A percentile compares a stretch with the other conserved stretches of the same genome.
Evolutionary conservation across 2,329 filamentous ascomycete species (phyloP).

Genomic region (Aspergillus ustus): DNA sequence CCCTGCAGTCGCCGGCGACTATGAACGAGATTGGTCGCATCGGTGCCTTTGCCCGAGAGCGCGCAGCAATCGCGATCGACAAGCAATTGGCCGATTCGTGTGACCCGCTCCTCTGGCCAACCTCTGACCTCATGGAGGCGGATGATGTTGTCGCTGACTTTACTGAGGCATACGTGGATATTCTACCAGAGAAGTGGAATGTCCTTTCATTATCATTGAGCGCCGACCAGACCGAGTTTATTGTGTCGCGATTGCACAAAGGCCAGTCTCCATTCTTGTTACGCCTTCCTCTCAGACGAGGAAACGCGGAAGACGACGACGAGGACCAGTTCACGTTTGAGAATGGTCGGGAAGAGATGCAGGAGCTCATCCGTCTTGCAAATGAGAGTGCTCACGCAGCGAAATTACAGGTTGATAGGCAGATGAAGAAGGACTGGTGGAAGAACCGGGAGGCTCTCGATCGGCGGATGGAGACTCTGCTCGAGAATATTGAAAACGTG

Average conservation of each 20-base stretch:
- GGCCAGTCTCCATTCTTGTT: constrained; percentile 81
- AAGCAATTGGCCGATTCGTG: constrained; percentile 49
- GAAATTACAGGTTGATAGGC: constrained; percentile 73
- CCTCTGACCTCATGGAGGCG: constrained; percentile 27
- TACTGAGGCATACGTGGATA: constrained; percentile 80
- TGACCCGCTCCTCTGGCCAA: constrained; percentile 57
- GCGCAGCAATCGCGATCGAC: constrained; percentile 48
- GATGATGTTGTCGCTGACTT: constrained; percentile 61
- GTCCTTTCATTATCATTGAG: constrained; percentile 84
- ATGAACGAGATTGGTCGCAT: constrained; percentile 49
- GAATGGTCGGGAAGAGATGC: constrained; percentile 76
- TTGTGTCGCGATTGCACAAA: constrained; percentile 81
- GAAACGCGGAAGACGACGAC: constrained; percentile 78
- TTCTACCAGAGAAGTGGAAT: constrained; percentile 81
- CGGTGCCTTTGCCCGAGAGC: constrained; percentile 46
- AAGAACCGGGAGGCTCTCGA: constrained; percentile 81
- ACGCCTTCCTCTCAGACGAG: constrained; percentile 80
- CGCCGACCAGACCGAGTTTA: constrained; percentile 80
- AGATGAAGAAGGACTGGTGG: constrained; percentile 87
- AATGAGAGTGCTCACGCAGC: constrained; percentile 81
- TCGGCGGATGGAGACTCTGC: constrained; percentile 72
- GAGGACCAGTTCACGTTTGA: constrained; percentile 80
- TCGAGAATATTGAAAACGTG: constrained; percentile 84
- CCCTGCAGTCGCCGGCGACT: constrained; percentile 40
- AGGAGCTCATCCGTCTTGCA: constrained; percentile 78